Evolutionary conservation across 1,139 yeast genomes (phyloP).

Genomic region (Saccharomycopsis hybrid): DNA sequence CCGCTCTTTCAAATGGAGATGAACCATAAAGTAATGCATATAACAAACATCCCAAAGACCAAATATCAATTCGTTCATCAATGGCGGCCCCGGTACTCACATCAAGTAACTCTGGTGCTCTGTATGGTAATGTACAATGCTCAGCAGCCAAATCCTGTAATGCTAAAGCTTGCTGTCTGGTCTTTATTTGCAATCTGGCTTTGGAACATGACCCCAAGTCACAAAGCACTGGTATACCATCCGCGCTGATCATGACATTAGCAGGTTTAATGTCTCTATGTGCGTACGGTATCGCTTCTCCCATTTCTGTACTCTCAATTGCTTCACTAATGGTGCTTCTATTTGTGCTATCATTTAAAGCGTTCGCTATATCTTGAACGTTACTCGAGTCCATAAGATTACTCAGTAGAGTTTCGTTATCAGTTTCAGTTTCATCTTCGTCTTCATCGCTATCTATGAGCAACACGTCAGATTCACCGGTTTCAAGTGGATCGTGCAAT

Average conservation of each 20-base stretch:
- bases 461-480: constrained; percentile 20
- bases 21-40: constrained; percentile 71
- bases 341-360: constrained; percentile 17
- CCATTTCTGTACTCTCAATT: constrained; percentile 41
- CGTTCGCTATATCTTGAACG: constrained; percentile 25
- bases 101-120: constrained; percentile 87
- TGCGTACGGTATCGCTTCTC: constrained; percentile 64
- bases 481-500: constrained; percentile 1
- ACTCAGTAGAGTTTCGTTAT: constrained; percentile 23
- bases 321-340: not conserved
- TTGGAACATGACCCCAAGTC: constrained; percentile 77
- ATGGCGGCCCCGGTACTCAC: constrained; percentile 58
- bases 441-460: constrained; percentile 27
- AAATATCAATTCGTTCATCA: constrained; percentile 74
- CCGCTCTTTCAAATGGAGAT: constrained; percentile 85
- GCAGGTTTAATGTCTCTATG: constrained; percentile 89
- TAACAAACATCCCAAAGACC: constrained; percentile 85
- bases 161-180: constrained; percentile 66
- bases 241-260: constrained; percentile 71
- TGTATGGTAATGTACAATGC: constrained; percentile 78
- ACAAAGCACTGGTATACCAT: constrained; percentile 71
- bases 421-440: constrained; percentile 23
- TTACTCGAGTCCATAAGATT: constrained; percentile 20
- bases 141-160: constrained; percentile 79
- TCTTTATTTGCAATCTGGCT: constrained; percentile 49